These are phyloP conservation scores for Barnettozyma salicaria DNA, from an alignment of 805 yeast genomes.

Conservation along the genomic window DNA sequence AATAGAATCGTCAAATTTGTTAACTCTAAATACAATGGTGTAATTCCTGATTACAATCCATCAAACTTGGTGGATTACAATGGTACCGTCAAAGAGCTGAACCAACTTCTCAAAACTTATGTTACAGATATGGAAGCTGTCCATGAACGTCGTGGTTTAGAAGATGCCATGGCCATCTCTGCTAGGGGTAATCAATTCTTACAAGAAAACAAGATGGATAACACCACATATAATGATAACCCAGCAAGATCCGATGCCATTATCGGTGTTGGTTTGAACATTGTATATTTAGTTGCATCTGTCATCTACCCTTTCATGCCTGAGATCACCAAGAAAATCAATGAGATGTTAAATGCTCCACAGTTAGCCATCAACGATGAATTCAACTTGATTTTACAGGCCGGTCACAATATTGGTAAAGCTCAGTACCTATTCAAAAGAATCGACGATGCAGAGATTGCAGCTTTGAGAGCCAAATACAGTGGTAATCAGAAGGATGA, in stretches of 20 bases:
- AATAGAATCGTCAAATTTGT: slow-evolving; percentile 90
- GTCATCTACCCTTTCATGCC: slow-evolving; percentile 89
- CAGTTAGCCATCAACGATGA: slow-evolving; percentile 68
- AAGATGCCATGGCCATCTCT: slow-evolving; percentile 83
- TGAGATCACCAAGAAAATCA: slow-evolving; percentile 62
- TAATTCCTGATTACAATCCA: slow-evolving; percentile 62
- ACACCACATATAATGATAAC: slow-evolving; percentile 64
- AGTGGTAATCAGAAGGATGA: slow-evolving; percentile 62
- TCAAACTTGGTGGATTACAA: slow-evolving; percentile 43
- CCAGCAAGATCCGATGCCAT: slow-evolving; percentile 89
- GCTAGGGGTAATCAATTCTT: slow-evolving; percentile 92
- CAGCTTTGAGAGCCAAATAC: slow-evolving; percentile 77
- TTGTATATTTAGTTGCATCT: slow-evolving; percentile 80
- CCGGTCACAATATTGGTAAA: slow-evolving; percentile 84
- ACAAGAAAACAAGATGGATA: slow-evolving; percentile 94
- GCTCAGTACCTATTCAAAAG: slow-evolving; percentile 89
- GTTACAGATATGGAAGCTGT: slow-evolving; percentile 69
- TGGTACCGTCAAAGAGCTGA: slow-evolving; percentile 48
- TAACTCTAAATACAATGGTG: slow-evolving; percentile 86
- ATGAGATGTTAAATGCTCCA: slow-evolving; percentile 79
- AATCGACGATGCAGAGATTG: slow-evolving; percentile 85
- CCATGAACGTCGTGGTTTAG: slow-evolving; percentile 83
- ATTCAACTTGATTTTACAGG: slow-evolving; percentile 60
- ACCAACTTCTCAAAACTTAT: slow-evolving; percentile 55
- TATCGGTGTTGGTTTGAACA: slow-evolving; percentile 83